Percentiles rank a stretch among this genome's conserved stretches.
phyloP scores from a whole-genome alignment of 768 basidiomycete genomes.

The Coprinopsis sp. region DNA sequence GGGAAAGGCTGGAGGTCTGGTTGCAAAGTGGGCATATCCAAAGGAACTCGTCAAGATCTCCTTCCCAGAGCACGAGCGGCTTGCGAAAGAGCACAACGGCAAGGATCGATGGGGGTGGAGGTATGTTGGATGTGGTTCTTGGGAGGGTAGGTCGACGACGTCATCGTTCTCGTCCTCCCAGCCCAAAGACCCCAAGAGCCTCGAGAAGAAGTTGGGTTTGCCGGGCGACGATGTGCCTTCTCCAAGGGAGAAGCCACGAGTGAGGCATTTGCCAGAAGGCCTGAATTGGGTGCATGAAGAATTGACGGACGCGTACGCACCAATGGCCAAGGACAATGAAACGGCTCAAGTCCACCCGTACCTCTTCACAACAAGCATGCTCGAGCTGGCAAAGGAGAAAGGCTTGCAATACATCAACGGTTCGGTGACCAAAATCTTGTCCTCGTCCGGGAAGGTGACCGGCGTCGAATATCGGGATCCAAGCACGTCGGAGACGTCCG shows the following conservation, averaged over 20 bases:
- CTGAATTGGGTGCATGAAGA: constrained; percentile 49
- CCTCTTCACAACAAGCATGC: constrained; percentile 68
- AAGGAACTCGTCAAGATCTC: constrained; percentile 66
- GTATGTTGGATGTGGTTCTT: constrained; percentile 65
- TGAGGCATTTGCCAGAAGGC: constrained; percentile 45
- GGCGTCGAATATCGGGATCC: constrained; percentile 43
- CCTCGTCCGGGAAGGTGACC: constrained; percentile 35
- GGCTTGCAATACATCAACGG: constrained; percentile 49
- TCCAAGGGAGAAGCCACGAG: constrained; percentile 19
- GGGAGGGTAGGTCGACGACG: constrained; percentile 59
- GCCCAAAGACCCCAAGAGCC: constrained; percentile 38
- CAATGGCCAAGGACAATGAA: constrained; percentile 51
- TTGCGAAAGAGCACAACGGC: constrained; percentile 69
- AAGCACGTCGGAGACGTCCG: constrained; percentile 20
- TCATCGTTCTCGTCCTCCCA: constrained; percentile 14
- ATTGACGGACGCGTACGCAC: constrained; percentile 57
- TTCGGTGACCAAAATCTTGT: constrained; percentile 39
- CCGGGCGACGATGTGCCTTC: constrained; percentile 16
- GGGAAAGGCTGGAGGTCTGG: constrained; percentile 80
- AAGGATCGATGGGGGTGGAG: constrained; percentile 80
- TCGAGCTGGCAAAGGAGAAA: constrained; percentile 52
- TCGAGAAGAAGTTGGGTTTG: constrained; percentile 54
- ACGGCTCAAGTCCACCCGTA: constrained; percentile 80
- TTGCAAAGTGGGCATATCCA: constrained; percentile 83
- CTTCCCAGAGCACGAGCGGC: constrained; percentile 66